A percentile compares a stretch with the other conserved stretches of the same genome.
Conservation (phyloP, 768 basidiomycete genomes). For the Boletus eberwhitei region DNA sequence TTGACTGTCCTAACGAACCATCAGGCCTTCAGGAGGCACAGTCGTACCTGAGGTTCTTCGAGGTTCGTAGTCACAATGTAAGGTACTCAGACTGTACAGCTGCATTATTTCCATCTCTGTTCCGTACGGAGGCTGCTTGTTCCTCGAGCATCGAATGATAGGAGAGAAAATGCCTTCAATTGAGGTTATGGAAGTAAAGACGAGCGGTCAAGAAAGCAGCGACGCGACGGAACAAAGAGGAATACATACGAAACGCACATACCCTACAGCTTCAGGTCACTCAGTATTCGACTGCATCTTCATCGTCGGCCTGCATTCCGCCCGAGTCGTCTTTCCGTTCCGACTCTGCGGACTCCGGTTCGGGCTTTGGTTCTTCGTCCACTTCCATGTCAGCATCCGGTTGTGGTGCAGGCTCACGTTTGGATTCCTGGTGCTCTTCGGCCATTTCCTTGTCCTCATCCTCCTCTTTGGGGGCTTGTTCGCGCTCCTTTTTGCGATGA, state of each 20-base stretch:
- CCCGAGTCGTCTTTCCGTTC: conserved; percentile 54
- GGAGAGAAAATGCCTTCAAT: conserved; percentile 4
- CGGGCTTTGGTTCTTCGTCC: conserved; percentile 35
- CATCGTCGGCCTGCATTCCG: conserved; percentile 64
- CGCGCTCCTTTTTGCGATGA: conserved; percentile 41
- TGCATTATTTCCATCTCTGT: background rate
- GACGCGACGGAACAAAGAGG: conserved; percentile 5
- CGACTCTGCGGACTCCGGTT: conserved; percentile 34
- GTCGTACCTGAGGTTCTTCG: background rate
- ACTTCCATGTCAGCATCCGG: conserved; percentile 34
- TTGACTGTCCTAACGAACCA: background rate
- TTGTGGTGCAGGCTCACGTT: conserved; percentile 17
- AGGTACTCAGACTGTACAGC: background rate
- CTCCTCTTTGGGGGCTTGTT: conserved; percentile 33
- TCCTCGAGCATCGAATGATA: background rate
- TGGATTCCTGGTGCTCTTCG: conserved; percentile 21
- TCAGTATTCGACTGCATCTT: conserved; percentile 80
- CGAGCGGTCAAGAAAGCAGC: conserved; percentile 19
- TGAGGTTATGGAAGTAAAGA: conserved; percentile 8
- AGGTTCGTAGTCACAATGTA: background rate
- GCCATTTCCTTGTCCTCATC: conserved; percentile 35
- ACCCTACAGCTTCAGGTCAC: conserved; percentile 21
- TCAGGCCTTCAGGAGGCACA: background rate
- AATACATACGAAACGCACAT: conserved; percentile 28
- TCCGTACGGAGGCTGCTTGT: background rate